Percentiles rank a stretch among this genome's conserved stretches.
Evolutionary conservation across 257 asterid species (phyloP).

Genomic region (Solanum chiquidenum): DNA sequence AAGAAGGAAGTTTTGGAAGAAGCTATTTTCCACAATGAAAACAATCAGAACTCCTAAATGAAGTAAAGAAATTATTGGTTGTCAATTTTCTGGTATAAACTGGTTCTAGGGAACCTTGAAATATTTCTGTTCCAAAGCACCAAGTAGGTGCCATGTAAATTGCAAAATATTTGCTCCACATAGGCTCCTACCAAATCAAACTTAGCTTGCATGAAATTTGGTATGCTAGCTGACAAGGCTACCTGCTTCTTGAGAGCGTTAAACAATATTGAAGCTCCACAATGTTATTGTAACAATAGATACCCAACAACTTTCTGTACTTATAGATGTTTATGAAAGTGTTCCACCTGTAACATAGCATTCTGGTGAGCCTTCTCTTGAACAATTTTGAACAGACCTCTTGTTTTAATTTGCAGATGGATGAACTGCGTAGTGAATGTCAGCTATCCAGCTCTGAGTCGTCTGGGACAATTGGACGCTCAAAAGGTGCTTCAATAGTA

Average conservation of each 20-base stretch:
- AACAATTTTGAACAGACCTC: neutral
- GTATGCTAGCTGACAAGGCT: neutral
- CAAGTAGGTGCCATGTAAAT: neutral
- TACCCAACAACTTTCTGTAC: neutral
- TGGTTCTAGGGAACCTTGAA: neutral
- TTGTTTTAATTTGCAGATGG: constrained; percentile 52
- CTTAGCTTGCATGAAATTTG: neutral
- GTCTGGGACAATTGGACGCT: constrained; percentile 85
- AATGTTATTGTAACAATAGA: neutral
- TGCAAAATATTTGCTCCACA: neutral
- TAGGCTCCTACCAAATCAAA: neutral
- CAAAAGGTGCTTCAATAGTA: constrained; percentile 84
- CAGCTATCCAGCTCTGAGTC: constrained; percentile 65
- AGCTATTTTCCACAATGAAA: neutral
- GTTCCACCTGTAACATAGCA: neutral
- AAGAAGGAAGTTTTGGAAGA: neutral
- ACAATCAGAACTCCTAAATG: neutral
- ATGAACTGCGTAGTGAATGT: constrained; percentile 68
- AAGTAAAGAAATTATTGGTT: neutral
- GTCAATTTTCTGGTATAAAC: neutral
- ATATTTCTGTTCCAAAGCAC: neutral
- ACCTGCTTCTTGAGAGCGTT: neutral
- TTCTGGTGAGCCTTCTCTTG: neutral
- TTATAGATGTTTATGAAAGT: neutral
- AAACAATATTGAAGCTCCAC: neutral